These are phyloP conservation scores for Sporothrix globosa DNA, from an alignment of 2,329 filamentous ascomycete species.

Conservation along the genomic window DNA sequence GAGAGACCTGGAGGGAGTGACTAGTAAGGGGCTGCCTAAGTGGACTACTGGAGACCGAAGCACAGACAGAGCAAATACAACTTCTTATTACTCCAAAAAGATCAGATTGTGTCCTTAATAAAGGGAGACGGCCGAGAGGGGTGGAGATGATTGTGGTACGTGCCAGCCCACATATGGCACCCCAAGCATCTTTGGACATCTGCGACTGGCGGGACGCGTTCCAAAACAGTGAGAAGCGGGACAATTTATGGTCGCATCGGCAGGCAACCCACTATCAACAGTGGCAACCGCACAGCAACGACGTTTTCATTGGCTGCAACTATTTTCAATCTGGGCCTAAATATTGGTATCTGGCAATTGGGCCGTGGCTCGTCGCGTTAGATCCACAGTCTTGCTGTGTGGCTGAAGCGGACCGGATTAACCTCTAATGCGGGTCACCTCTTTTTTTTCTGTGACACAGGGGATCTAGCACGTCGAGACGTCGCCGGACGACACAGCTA, in stretches of 20 bases:
- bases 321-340: background rate
- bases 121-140: background rate
- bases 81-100: no score
- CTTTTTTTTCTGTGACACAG: background rate
- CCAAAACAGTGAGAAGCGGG: conserved; percentile 30
- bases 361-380: conserved; percentile 28
- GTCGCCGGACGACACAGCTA: background rate
- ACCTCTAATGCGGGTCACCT: background rate
- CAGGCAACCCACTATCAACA: conserved; percentile 50
- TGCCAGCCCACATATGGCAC: background rate
- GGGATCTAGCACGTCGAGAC: background rate
- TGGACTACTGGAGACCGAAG: no score
- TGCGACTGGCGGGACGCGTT: conserved; percentile 28
- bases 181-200: background rate
- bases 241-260: background rate
- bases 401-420: conserved; percentile 29
- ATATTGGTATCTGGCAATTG: background rate
- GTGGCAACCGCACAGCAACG: conserved; percentile 62
- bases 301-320: conserved; percentile 49
- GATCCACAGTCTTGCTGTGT: conserved; percentile 9
- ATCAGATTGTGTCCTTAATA: background rate
- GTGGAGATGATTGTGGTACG: conserved; percentile 1
- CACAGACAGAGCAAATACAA: no score
- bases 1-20: no score
- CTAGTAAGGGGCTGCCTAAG: no score